These are phyloP conservation scores for Lactarius sp. DNA, from an alignment of 768 basidiomycete genomes.

Conservation along the genomic window DNA sequence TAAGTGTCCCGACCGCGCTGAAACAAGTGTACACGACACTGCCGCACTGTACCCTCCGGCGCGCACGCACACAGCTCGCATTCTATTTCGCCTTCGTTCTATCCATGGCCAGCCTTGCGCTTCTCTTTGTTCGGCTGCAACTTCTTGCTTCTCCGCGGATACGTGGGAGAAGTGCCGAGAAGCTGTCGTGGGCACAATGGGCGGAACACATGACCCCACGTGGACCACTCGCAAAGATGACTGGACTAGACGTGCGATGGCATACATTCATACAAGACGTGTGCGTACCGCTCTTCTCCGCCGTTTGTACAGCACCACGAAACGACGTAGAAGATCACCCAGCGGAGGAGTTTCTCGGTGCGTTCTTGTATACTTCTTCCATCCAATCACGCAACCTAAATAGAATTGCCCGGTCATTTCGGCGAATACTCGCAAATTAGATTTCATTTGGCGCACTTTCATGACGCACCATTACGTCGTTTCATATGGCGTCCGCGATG, in stretches of 20 bases:
- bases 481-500: conserved; percentile 51
- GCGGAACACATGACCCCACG: conserved; percentile 39
- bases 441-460: conserved; percentile 67
- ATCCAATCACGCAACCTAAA: background rate
- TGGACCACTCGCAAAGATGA: conserved; percentile 37
- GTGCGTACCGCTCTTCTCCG: conserved; percentile 63
- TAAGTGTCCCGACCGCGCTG: conserved; percentile 44
- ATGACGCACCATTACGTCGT: conserved; percentile 68
- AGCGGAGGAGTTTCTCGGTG: conserved; percentile 60
- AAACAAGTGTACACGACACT: conserved; percentile 22
- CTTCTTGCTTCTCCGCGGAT: conserved; percentile 33
- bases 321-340: conserved; percentile 54
- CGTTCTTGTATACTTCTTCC: conserved; percentile 24
- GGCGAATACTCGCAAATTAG: conserved; percentile 31
- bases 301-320: conserved; percentile 62
- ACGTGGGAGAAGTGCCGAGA: conserved; percentile 21
- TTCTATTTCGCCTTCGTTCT: conserved; percentile 39
- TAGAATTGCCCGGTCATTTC: background rate
- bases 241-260: conserved; percentile 51
- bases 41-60: conserved; percentile 23
- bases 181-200: conserved; percentile 50
- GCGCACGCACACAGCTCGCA: conserved; percentile 1
- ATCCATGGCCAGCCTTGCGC: conserved; percentile 39
- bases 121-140: conserved; percentile 26
- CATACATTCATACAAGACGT: conserved; percentile 47